Evolutionary conservation across 495 filamentous ascomycete genomes (phyloP), one percentile per base, ranked within the genome.

Genomic region (Penicillium ochrochloron): DNA sequence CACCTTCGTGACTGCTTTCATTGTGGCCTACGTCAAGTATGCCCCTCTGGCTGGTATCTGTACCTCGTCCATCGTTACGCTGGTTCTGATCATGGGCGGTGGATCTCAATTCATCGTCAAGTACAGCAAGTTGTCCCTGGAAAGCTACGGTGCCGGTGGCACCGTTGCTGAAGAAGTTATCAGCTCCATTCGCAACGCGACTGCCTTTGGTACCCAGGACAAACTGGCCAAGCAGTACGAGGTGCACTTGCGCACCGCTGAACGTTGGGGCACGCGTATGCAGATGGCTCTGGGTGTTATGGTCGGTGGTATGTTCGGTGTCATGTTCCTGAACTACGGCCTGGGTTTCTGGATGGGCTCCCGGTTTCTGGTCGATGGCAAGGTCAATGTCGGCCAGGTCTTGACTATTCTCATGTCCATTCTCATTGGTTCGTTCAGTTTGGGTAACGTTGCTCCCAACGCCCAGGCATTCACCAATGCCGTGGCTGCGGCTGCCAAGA

Each of bases 261-360:
- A 96, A 72, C 85, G 78, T 67, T 93, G 85, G 78, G 94, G 94
- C 14, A 85, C 85, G 76, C 93, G 88, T 76, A 82, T 88, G 66
- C 91, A 96, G 73, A 76, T 84, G 42, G 78, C 84, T 3, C 72
- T 94, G 34, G 90, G 86, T 23, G 63, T 89, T 25, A 93, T 97
- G 91, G 80, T 99, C 42, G 91, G 88, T 50, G 79, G 82, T 46
- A 91, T 97, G 88, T 92, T 97, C 80, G 79, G 84, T 60, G 80
- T 94, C 59, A 84, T 98, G 63, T 97, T 93, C 70, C 75, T 94
- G 42, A 96, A 94, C 75, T 97, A 97, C 67, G 92, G 90, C 35
- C 85, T 99, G 41, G 89, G 93, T 41, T 99, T 98, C 80, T 99
- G 95, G 95, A 90, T 93, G 82, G 95, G 95, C 12, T 93, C 90